Conservation (phyloP, 1,139 yeast genomes). For the Candida sanyaensis region DNA sequence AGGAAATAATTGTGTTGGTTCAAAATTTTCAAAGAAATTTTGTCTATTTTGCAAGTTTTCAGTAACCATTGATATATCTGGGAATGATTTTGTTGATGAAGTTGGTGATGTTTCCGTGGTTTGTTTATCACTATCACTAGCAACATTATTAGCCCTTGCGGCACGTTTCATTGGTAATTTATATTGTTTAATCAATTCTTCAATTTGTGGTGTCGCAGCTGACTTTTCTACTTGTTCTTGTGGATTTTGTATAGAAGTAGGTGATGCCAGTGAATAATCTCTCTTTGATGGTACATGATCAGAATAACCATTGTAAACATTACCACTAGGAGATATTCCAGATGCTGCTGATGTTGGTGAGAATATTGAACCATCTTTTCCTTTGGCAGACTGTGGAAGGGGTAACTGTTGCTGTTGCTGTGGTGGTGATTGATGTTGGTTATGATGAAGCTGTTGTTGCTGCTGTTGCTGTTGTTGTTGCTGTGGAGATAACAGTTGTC, state of each 20-base stretch:
- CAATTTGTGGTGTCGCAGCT: slow-evolving; percentile 23
- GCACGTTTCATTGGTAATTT: slow-evolving; percentile 17
- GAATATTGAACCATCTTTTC: neutral
- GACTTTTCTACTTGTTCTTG: slow-evolving; percentile 5
- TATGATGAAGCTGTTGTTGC: slow-evolving; percentile 5
- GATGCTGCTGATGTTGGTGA: slow-evolving; percentile 19
- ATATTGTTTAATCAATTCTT: slow-evolving; percentile 33
- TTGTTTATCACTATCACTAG: slow-evolving; percentile 12
- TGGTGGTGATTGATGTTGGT: slow-evolving; percentile 8
- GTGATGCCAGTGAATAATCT: neutral
- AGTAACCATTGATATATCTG: slow-evolving; percentile 49
- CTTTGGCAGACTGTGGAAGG: slow-evolving; percentile 7
- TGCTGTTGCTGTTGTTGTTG: slow-evolving; percentile 11
- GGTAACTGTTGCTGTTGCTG: slow-evolving; percentile 8
- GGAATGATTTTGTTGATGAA: slow-evolving; percentile 44
- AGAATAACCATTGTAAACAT: slow-evolving; percentile 17
- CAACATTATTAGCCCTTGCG: slow-evolving; percentile 5
- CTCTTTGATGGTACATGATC: slow-evolving; percentile 10
- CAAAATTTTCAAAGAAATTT: slow-evolving; percentile 48
- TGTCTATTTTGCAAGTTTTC: slow-evolving; percentile 43
- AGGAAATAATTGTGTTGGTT: slow-evolving; percentile 53
- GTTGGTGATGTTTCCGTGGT: slow-evolving; percentile 36
- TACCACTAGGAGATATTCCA: slow-evolving; percentile 36
- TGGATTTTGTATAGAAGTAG: slow-evolving; percentile 3
- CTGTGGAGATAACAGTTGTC: slow-evolving; percentile 6